phyloP scores from a whole-genome alignment of 352 stramenopile genomes.

The Globisporangium spinosum region DNA sequence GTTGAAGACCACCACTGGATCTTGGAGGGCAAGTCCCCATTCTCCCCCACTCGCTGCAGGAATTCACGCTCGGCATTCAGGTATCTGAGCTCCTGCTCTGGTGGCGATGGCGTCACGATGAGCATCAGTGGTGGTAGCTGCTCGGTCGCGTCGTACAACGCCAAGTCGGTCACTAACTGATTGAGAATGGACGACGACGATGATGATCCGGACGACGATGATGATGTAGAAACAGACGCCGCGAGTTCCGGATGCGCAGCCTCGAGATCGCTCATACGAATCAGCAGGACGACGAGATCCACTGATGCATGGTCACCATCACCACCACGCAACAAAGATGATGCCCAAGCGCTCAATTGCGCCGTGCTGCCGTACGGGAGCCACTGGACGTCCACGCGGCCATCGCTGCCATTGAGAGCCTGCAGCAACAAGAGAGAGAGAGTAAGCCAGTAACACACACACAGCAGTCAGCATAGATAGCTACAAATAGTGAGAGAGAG shows the following conservation, averaged over 20 bases:
- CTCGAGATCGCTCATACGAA: slow-evolving; percentile 56
- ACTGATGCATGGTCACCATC: not conserved
- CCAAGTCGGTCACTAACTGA: slow-evolving; percentile 26
- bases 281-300: slow-evolving; percentile 53
- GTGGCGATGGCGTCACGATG: slow-evolving; percentile 34
- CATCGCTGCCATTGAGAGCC: slow-evolving; percentile 26
- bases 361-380: slow-evolving; percentile 46
- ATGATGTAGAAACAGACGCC: not conserved
- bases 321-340: not conserved
- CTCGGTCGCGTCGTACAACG: slow-evolving; percentile 21
- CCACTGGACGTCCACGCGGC: slow-evolving; percentile 43
- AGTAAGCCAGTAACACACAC: not conserved
- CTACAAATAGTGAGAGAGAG: not conserved
- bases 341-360: slow-evolving; percentile 32
- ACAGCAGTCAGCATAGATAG: not conserved
- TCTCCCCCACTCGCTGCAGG: slow-evolving; percentile 17
- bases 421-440: slow-evolving; percentile 8
- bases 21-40: slow-evolving; percentile 9
- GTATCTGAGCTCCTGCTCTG: slow-evolving; percentile 14
- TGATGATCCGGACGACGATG: not conserved
- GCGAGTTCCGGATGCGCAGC: slow-evolving; percentile 51
- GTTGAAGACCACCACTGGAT: slow-evolving; percentile 24
- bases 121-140: slow-evolving; percentile 31
- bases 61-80: slow-evolving; percentile 15
- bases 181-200: slow-evolving; percentile 11